These are phyloP conservation scores for Irineochytrium annulatum DNA, from an alignment of 192 early-diverging fungal genomes.

Conservation along the genomic window DNA sequence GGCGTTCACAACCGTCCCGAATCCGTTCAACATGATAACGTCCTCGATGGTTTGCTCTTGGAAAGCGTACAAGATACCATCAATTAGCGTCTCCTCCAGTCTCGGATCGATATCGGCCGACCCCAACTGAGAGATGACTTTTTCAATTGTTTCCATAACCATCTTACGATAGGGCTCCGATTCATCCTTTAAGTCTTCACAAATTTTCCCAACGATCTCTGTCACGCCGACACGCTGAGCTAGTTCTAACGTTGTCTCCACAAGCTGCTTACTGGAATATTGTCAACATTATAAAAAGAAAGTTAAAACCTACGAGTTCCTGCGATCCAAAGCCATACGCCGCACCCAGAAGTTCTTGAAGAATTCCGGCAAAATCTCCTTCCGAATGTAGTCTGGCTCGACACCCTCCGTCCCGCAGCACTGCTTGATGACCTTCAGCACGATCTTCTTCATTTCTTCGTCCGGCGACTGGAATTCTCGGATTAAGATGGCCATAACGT, in stretches of 20 bases:
- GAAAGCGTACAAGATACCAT: constrained; percentile 96
- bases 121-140: constrained; percentile 71
- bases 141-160: constrained; percentile 96
- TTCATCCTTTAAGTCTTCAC: constrained; percentile 93
- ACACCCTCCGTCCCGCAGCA: constrained; percentile 94
- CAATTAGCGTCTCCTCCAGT: constrained; percentile 92
- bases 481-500: constrained; percentile 88
- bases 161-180: constrained; percentile 89
- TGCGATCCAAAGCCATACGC: constrained; percentile 91
- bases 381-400: constrained; percentile 75
- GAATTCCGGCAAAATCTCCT: constrained; percentile 90
- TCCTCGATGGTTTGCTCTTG: constrained; percentile 97
- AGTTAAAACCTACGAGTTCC: no score
- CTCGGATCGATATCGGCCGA: constrained; percentile 87
- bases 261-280: constrained; percentile 85
- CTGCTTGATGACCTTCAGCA: constrained; percentile 95
- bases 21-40: constrained; percentile 87
- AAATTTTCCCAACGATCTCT: constrained; percentile 81
- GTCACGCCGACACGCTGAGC: constrained; percentile 90
- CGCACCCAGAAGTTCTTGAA: constrained; percentile 98
- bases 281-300: no score
- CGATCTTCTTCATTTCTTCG: constrained; percentile 98
- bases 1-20: constrained; percentile 90
- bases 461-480: constrained; percentile 97
- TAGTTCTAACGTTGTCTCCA: constrained; percentile 95